A percentile compares a stretch with the other conserved stretches of the same genome.
Evolutionary conservation across 108 stramenopile species (phyloP).

Genomic region (Stephanodiscus minutulus): DNA sequence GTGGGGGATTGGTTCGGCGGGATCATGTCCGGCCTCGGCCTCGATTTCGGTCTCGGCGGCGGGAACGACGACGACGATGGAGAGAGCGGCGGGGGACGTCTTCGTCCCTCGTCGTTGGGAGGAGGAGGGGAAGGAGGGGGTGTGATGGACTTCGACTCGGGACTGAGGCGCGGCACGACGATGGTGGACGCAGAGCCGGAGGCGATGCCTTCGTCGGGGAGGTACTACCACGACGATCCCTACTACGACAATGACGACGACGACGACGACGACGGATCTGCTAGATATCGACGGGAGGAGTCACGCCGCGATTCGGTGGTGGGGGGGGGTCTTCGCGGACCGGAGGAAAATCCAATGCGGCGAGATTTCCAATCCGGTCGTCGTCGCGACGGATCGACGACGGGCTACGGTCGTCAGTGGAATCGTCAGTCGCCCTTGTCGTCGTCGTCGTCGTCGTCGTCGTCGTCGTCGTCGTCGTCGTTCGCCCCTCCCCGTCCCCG

Average conservation of each 20-base stretch:
- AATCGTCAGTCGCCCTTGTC: too few relatives aligned
- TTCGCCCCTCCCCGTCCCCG: too few relatives aligned
- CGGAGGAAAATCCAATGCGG: background rate
- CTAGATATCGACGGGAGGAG: background rate
- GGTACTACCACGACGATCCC: background rate
- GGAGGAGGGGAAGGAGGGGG: background rate
- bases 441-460: too few relatives aligned
- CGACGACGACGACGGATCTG: too few relatives aligned
- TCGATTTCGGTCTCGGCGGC: background rate
- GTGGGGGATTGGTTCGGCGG: conserved; percentile 9
- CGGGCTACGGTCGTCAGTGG: background rate
- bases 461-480: too few relatives aligned
- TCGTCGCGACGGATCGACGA: background rate
- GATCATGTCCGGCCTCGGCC: conserved; percentile 13
- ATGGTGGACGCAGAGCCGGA: conserved; percentile 7
- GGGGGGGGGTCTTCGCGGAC: too few relatives aligned
- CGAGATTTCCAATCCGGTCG: background rate
- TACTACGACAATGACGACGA: background rate
- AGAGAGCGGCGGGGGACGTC: background rate
- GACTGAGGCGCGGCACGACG: conserved; percentile 11
- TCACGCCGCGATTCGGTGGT: too few relatives aligned
- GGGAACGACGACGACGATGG: background rate
- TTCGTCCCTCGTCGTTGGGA: background rate
- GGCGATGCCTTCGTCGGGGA: background rate
- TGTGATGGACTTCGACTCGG: conserved; percentile 9